Base-by-base conservation (phyloP, 169 alveolate genomes). In the Eimeria zaria region DNA sequence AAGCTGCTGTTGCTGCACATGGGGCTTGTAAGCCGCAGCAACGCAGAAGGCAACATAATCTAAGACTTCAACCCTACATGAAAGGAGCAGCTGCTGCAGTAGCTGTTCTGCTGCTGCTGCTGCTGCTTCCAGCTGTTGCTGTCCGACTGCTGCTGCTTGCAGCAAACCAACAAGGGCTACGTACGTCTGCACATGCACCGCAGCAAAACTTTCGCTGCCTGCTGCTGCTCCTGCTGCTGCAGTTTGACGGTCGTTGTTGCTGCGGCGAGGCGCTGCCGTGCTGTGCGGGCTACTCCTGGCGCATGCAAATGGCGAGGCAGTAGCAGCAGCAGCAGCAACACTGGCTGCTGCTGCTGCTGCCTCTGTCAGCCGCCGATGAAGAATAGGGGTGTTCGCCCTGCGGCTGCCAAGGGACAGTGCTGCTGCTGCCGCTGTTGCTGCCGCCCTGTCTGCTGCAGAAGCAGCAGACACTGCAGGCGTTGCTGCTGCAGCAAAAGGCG, bases 281-380 rank as follows among this genome's bases (percentile, higher is more conserved):
- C 76, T 83, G 76, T 24, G 55, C 24, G 53, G 76, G 16, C 58
- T 83, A 36, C 76, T 55, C 30, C 53, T 58, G 74, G 53, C 76
- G 74, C 91, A 83, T 30, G 91, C 91, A 83, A 83, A 83, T 41
- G 91, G 91, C 39, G 91, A 83, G 60, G 76, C 69, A 39, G 91
- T 78, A 83, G 91, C 78, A 55, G 91, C 76, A 55, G 76, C 76
- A 53, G 91, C 91, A 53, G 91, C 91, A 53, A 58, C 76, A 9
- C 36, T 27, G n/a, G 91, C 91, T 44, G 91, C 91, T 33, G 91
- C 91, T 55, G 91, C 91, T 83, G 91, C 91, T 83, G 91, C 91
- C 30, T n/a, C 91, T 53, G 91, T 83, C 7, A 83, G 91, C 9
- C 91, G 55, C 51, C 91, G 53, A 69, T 83, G 91, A n/a, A 83